Evolutionary conservation across 1,284 basidiomycete species (phyloP).

Genomic region (Stygiomarasmius scandens): DNA sequence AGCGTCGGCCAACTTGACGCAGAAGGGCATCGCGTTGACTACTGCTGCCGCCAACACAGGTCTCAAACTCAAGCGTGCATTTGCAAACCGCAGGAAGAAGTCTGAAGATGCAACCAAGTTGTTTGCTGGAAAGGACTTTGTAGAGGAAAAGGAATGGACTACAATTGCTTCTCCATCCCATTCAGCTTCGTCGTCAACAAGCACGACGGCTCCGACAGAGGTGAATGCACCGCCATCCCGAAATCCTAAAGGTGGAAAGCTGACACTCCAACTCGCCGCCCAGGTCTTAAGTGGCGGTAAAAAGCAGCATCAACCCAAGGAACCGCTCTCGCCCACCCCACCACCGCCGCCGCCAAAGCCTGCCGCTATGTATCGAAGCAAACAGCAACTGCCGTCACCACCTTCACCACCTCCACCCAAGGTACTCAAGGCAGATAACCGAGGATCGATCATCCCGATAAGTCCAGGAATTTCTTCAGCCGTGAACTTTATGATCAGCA

Average conservation of each 20-base stretch:
- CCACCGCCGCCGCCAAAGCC: constrained; percentile 31
- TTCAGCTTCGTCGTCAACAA: constrained; percentile 1
- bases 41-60: constrained; percentile 42
- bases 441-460: constrained; percentile 48
- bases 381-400: constrained; percentile 14
- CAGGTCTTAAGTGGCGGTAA: constrained; percentile 41
- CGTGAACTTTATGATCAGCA: constrained; percentile 43
- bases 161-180: constrained; percentile 18
- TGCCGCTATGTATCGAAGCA: constrained; percentile 17
- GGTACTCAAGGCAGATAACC: constrained; percentile 27
- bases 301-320: constrained; percentile 24
- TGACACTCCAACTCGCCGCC: constrained; percentile 42
- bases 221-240: constrained; percentile 25
- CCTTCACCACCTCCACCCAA: constrained; percentile 14
- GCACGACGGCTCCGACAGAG: constrained; percentile 18
- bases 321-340: constrained; percentile 22
- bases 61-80: constrained; percentile 63
- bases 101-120: constrained; percentile 46
- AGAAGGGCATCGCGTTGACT: constrained; percentile 17
- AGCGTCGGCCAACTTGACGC: constrained; percentile 1
- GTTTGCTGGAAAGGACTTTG: constrained; percentile 29
- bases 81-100: constrained; percentile 65
- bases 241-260: constrained; percentile 25
- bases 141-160: constrained; percentile 24
- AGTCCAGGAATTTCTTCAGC: constrained; percentile 52